A percentile compares a stretch with the other conserved stretches of the same genome.
These are phyloP conservation scores for Neopestalotiopsis sp. DNA, from an alignment of 2,329 filamentous ascomycete genomes.

Conservation along the genomic window DNA sequence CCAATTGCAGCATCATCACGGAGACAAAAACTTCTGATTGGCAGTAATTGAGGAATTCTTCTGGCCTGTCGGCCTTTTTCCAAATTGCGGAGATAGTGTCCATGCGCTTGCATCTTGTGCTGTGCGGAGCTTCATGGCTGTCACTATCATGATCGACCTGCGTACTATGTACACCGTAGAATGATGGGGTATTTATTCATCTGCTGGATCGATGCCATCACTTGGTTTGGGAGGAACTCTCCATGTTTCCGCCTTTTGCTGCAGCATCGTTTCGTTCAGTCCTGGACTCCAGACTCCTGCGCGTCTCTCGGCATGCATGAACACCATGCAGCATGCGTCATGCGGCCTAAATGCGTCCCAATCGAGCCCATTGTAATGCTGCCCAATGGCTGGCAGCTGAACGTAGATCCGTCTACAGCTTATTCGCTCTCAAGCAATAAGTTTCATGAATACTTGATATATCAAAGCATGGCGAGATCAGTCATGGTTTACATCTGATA, in stretches of 20 bases:
- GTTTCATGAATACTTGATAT: not conserved
- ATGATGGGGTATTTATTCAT: no score
- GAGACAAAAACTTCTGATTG: conserved; percentile 30
- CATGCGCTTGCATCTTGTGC: not conserved
- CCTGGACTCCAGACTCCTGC: not conserved
- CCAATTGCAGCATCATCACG: conserved; percentile 31
- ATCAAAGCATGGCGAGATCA: conserved; percentile 2
- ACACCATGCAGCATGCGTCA: conserved; percentile 29
- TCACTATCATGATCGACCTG: not conserved
- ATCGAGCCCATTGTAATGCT: conserved; percentile 25
- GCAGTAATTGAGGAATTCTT: conserved; percentile 25
- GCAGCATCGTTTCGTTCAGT: not conserved
- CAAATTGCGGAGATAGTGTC: conserved; percentile 28
- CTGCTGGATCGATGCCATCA: conserved; percentile 10
- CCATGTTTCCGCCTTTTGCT: not conserved
- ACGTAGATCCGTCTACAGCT: not conserved
- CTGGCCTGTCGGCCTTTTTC: conserved; percentile 23
- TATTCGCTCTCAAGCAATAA: conserved; percentile 6
- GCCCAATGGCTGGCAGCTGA: conserved; percentile 30
- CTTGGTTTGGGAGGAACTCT: not conserved
- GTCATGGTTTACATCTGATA: not conserved
- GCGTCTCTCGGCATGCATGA: conserved; percentile 7
- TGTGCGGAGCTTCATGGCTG: not conserved
- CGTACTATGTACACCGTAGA: no score
- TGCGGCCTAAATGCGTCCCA: conserved; percentile 37